Evolutionary conservation across 129 eudicot species (phyloP), one percentile per base, ranked within the genome.

Genomic region (Flaveria sonorensis): DNA sequence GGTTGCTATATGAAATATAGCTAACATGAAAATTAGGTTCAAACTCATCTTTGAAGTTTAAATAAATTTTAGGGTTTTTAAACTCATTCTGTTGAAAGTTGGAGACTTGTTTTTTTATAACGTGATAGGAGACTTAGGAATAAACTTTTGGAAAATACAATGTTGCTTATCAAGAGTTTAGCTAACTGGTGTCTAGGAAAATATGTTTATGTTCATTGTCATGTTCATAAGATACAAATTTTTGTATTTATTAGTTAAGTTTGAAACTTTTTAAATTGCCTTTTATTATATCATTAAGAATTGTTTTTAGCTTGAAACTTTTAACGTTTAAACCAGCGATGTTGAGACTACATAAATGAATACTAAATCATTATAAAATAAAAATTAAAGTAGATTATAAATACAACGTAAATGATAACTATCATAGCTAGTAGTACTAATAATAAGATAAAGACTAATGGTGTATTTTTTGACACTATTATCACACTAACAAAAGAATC

Each of bases 181-280:
- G 32, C 73, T 21, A 51, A 72, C 52, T 78, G 55, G 61, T 62
- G 47, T 64, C 81, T 70, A 61, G 81, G 81, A 76, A 70, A 50
- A n/a, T 74, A 76, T 69, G 81, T 81, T 75, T 50, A 50, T 21
- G 47, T 62, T 30, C 15, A 23, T 70, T 71, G 81, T 76, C 74
- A 39, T 42, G 24, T 69, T 62, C 61, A 55, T 60, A 74, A 57
- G 68, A 52, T 48, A 51, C 83, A 62, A 30, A 32, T 3, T 28
- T 79, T 8, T 67, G 45, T 53, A 19, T 53, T 16, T 42, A 42
- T 40, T 5, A 5, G 3, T 23, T 1, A 24, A 19, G 2, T 23
- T 26, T 43, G 19, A 16, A 53, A 53, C 57, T 51, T 77, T n/a
- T 55, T 24, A 43, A 10, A 11, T 7, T 23, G 69, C 24, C 18